Evolutionary conservation across 2,329 filamentous ascomycete genomes (phyloP).

Genomic region (Botryotinia globosa): DNA sequence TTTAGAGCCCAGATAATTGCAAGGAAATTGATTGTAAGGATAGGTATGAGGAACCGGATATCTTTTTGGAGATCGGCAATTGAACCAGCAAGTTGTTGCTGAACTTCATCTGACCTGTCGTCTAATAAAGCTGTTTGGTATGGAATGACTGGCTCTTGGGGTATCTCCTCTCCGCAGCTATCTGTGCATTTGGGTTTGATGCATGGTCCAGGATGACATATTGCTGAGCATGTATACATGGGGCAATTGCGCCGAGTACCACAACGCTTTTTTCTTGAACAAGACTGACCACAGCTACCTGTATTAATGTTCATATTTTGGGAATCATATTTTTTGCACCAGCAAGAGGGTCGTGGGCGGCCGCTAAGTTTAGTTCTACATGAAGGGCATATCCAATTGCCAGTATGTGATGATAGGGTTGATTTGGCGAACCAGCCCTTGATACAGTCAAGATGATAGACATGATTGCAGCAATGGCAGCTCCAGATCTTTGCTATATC

Average conservation of each 20-base stretch:
- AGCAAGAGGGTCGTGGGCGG: background rate
- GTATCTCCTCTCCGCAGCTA: background rate
- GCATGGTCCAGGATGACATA: slow-evolving; percentile 15
- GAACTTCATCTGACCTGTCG: background rate
- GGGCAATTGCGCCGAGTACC: background rate
- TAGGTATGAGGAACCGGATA: too few species aligned
- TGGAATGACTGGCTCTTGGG: too few species aligned
- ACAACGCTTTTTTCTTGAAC: background rate
- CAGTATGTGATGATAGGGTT: too few species aligned
- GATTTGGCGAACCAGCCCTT: background rate
- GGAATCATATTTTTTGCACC: background rate
- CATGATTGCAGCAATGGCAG: background rate
- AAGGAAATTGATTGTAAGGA: background rate
- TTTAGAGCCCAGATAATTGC: background rate
- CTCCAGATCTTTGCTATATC: background rate
- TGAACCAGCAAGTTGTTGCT: background rate
- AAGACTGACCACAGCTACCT: background rate
- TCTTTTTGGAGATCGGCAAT: background rate
- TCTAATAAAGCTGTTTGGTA: background rate
- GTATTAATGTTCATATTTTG: background rate
- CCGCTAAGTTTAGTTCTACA: background rate
- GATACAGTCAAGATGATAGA: background rate
- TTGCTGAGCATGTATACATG: background rate
- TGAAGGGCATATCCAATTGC: background rate
- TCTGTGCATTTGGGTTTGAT: background rate